A percentile compares a stretch with the other conserved stretches of the same genome.
These are phyloP conservation scores for Solanum chmielewskii DNA, from an alignment of 257 asterid species.

Conservation along the genomic window DNA sequence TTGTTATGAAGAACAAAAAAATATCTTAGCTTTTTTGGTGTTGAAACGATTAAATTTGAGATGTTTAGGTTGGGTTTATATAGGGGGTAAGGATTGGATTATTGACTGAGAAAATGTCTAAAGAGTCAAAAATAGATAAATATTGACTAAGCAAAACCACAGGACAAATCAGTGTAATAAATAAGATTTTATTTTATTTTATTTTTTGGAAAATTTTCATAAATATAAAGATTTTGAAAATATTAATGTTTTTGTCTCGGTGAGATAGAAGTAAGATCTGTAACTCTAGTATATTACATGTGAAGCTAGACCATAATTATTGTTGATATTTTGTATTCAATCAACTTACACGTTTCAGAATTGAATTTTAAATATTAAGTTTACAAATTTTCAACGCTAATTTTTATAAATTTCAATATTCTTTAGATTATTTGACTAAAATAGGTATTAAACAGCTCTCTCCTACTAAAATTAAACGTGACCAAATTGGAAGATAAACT, in stretches of 20 bases:
- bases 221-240: neutral
- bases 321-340: neutral
- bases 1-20: neutral
- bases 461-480: neutral
- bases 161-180: neutral
- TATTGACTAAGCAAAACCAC: neutral
- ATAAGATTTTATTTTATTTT: neutral
- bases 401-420: neutral
- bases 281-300: too few species aligned
- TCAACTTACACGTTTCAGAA: rapidly evolving
- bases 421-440: neutral
- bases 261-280: neutral
- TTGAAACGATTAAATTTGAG: neutral
- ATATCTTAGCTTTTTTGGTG: neutral
- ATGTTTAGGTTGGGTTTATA: neutral
- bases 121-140: neutral
- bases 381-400: neutral
- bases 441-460: neutral
- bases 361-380: neutral
- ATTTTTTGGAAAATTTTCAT: neutral
- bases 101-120: neutral
- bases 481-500: neutral
- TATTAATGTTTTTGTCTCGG: neutral
- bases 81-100: neutral
- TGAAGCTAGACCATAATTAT: too few species aligned